Percentiles rank a stretch among this genome's conserved stretches.
Conservation (phyloP, 73 alveolate genomes). For the Tetrahymena elliotti region DNA sequence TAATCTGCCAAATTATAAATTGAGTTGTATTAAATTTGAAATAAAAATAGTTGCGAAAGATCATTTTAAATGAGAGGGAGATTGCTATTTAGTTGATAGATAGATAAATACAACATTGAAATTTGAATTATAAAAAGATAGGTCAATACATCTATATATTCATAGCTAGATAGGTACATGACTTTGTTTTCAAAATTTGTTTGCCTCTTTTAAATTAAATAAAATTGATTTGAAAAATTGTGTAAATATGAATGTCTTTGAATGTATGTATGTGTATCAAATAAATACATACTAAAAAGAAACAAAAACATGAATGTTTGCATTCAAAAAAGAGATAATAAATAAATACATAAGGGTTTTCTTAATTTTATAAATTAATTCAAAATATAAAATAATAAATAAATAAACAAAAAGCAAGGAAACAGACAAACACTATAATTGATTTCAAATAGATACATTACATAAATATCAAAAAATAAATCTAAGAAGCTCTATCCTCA, state of each 20-base stretch:
- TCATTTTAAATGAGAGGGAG: not conserved
- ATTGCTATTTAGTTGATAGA: not conserved
- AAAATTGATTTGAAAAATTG: not conserved
- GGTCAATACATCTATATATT: too few species aligned
- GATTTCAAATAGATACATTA: not conserved
- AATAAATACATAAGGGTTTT: not conserved
- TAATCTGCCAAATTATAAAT: not conserved
- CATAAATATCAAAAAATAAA: too few species aligned
- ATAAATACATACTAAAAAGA: not conserved
- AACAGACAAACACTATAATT: not conserved
- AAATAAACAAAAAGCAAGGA: not conserved
- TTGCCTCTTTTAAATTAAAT: not conserved
- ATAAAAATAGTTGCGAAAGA: not conserved
- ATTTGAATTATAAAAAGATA: not conserved
- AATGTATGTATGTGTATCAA: too few species aligned
- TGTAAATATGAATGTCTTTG: too few species aligned
- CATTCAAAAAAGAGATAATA: not conserved
- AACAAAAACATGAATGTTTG: not conserved
- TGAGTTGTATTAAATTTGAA: not conserved
- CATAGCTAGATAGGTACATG: not conserved
- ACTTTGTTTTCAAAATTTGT: not conserved
- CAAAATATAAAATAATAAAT: not conserved
- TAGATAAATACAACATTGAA: not conserved
- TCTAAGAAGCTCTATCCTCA: too few species aligned
- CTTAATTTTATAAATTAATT: not conserved